These are phyloP conservation scores for Trapa incisa DNA, from an alignment of 345 rosid genomes.

Conservation along the genomic window DNA sequence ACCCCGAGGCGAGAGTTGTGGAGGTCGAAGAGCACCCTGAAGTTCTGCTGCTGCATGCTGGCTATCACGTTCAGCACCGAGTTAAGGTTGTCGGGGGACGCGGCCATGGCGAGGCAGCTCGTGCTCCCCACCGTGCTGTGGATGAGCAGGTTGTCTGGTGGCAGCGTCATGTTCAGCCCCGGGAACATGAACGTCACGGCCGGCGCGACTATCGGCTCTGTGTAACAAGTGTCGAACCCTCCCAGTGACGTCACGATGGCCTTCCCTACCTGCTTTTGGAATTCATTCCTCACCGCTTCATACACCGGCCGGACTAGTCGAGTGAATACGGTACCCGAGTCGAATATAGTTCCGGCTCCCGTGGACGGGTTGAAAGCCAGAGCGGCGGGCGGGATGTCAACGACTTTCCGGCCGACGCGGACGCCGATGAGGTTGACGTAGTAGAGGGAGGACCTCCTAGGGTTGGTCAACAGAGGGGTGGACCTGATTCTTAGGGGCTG, in stretches of 20 bases:
- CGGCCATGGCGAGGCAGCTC: slow-evolving; percentile 26
- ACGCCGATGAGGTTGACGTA: slow-evolving; percentile 67
- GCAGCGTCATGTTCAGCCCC: slow-evolving; percentile 21
- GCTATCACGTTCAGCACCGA: slow-evolving; percentile 29
- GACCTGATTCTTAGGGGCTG: slow-evolving; percentile 69
- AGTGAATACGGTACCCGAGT: slow-evolving; percentile 89
- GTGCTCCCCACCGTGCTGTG: slow-evolving; percentile 22
- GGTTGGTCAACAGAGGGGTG: slow-evolving; percentile 77
- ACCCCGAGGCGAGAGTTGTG: slow-evolving; percentile 24
- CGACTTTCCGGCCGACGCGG: slow-evolving; percentile 58
- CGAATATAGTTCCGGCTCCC: slow-evolving; percentile 85
- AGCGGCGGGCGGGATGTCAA: slow-evolving; percentile 62
- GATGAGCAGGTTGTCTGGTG: slow-evolving; percentile 18
- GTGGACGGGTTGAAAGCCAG: slow-evolving; percentile 62
- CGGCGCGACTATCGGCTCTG: slow-evolving; percentile 30
- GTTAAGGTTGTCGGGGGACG: slow-evolving; percentile 18
- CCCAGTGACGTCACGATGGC: slow-evolving; percentile 59
- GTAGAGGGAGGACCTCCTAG: slow-evolving; percentile 76
- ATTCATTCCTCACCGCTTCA: slow-evolving; percentile 54
- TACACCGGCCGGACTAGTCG: slow-evolving; percentile 73
- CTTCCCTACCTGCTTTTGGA: slow-evolving; percentile 42
- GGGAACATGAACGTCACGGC: slow-evolving; percentile 20
- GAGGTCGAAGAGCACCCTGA: slow-evolving; percentile 21
- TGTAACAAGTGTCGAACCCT: slow-evolving; percentile 97
- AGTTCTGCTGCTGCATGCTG: slow-evolving; percentile 32